Percentiles rank a stretch among this genome's conserved stretches.
Evolutionary conservation across 108 stramenopile species (phyloP).

Genomic region (Nitzschia sp.): DNA sequence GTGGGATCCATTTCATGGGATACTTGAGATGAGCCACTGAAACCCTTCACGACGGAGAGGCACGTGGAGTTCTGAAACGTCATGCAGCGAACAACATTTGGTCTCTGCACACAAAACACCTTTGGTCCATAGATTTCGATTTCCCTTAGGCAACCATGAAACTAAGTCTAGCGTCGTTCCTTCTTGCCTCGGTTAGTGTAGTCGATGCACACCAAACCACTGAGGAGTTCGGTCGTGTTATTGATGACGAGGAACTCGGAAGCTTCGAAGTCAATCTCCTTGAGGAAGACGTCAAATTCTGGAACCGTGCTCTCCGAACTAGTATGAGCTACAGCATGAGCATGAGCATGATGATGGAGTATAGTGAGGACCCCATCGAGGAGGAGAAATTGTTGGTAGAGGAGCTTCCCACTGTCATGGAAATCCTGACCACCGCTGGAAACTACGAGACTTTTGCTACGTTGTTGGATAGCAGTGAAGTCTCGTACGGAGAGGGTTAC

Average conservation of each 20-base stretch:
- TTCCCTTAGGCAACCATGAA: neutral
- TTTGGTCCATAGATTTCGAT: neutral
- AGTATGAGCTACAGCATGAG: slow-evolving; percentile 17
- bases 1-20: no score
- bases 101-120: no score
- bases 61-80: no score
- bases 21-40: no score
- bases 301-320: slow-evolving; percentile 1
- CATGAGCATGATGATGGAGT: slow-evolving; percentile 8
- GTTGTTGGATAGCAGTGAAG: neutral
- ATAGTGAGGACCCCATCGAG: neutral
- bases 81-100: no score
- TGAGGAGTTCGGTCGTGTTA: neutral
- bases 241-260: neutral
- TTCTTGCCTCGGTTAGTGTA: no score
- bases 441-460: neutral
- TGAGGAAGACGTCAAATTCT: slow-evolving; percentile 1
- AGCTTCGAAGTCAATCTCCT: neutral
- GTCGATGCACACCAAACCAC: no score
- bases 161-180: neutral
- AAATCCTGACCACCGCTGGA: neutral
- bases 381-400: neutral
- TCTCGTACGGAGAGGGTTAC: neutral
- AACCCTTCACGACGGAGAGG: no score
- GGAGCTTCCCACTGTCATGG: neutral